Base-by-base conservation (phyloP, 768 basidiomycete species). In the Hygrophorus pudorinus region DNA sequence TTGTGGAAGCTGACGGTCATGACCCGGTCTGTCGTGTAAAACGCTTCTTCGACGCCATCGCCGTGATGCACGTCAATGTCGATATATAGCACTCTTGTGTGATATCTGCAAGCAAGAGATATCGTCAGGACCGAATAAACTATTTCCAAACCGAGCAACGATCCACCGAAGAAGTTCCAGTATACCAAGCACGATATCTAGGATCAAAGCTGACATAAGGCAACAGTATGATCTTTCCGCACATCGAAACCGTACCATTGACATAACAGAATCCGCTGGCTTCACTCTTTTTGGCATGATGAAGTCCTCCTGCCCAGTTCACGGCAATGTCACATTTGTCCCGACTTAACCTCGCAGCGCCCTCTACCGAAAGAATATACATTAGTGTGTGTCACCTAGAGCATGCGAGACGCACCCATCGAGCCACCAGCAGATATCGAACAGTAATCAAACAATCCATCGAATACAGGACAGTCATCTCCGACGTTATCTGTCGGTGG, bases 11-110 rank as follows among this genome's bases (percentile, higher is more conserved):
- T 89, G 55, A 82, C 86, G 2, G 94, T 97, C 86, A 97, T 92
- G 54, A 98, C 96, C 41, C 96, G 73, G 60, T 98, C 89, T 3
- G 90, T 94, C 29, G 88, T 93, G 60, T 96, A 97, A 68, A 98
- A 97, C 2, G 94, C 96, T 59, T 98, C 96, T 55, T 99, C 96
- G 28, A 98, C 96, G 11, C 94, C 94, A 59, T 98, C 96, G 13
- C 96, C 94, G 60, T 99, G 96, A 59, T 98, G 96, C 41, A 91
- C 91, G 62, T 98, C 96, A 47, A 98, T 92, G 64, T 99, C 94
- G 62, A 99, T 84, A 59, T 99, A 98, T 24, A 99, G 67, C 12
- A 99, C 94, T 42, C 96, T 81, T 2, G 87, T 73, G 56, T 79
- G 50, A 79, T 44, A 70, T 77, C 52, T 92, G 78, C n/a, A 94